phyloP scores from a whole-genome alignment of 2,329 filamentous ascomycete genomes.

The Anthostomella pinea region DNA sequence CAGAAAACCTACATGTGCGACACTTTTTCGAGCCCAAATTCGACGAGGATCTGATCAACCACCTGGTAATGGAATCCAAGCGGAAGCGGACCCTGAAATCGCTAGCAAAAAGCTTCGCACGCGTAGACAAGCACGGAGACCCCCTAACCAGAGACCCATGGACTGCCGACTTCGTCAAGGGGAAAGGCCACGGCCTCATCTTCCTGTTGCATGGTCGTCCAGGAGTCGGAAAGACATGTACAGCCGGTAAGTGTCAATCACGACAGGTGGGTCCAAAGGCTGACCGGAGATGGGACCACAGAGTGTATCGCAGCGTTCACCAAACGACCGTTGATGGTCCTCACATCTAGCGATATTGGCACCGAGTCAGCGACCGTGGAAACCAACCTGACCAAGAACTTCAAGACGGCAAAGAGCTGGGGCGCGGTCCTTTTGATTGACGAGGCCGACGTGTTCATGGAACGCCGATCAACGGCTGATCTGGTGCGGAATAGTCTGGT shows the following conservation, averaged over 20 bases:
- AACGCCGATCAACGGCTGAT: constrained; percentile 29
- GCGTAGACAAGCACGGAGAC: constrained; percentile 17
- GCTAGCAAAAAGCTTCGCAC: constrained; percentile 26
- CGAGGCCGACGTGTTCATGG: constrained; percentile 37
- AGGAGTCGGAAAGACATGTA: constrained; percentile 29
- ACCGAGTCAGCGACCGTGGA: constrained; percentile 3
- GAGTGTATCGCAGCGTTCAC: constrained; percentile 35
- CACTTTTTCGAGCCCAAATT: constrained; percentile 24
- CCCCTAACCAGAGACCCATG: constrained; percentile 7
- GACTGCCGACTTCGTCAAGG: constrained; percentile 24
- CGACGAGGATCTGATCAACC: constrained; percentile 28
- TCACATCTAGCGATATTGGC: constrained; percentile 30
- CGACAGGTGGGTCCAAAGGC: neutral
- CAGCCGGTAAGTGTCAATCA: constrained; percentile 23
- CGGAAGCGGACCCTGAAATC: constrained; percentile 27
- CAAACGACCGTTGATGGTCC: constrained; percentile 29
- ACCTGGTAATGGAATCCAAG: constrained; percentile 29
- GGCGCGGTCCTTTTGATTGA: constrained; percentile 32
- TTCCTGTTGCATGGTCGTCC: constrained; percentile 24
- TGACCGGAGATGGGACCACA: no score
- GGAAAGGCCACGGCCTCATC: constrained; percentile 23
- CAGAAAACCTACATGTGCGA: constrained; percentile 24
- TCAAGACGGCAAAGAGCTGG: constrained; percentile 24
- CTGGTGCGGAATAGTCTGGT: constrained; percentile 26
- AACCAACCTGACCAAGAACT: constrained; percentile 9